These are phyloP conservation scores for Actinomucor elegans DNA, from an alignment of 371 early-diverging fungal genomes.

Conservation along the genomic window DNA sequence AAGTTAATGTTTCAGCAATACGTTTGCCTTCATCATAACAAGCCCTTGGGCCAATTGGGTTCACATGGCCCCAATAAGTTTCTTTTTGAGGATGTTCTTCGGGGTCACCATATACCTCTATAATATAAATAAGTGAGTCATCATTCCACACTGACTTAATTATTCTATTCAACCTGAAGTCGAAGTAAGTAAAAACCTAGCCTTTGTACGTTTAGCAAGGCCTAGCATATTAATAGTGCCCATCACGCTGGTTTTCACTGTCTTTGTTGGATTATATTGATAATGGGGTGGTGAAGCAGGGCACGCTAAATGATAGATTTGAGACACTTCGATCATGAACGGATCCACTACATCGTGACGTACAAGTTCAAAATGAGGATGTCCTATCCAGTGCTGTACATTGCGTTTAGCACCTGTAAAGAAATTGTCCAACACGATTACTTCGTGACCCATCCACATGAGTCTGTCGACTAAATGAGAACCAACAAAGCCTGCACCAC, in stretches of 20 bases:
- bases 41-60: slow-evolving; percentile 83
- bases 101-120: slow-evolving; percentile 91
- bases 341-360: slow-evolving; percentile 87
- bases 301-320: slow-evolving; percentile 86
- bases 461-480: slow-evolving; percentile 84
- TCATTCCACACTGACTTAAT: neutral
- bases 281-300: slow-evolving; percentile 92
- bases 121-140: neutral
- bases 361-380: slow-evolving; percentile 86
- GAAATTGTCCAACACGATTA: slow-evolving; percentile 85
- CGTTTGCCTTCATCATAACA: slow-evolving; percentile 94
- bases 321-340: slow-evolving; percentile 82
- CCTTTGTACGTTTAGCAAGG: slow-evolving; percentile 82
- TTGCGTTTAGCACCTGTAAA: slow-evolving; percentile 77
- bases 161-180: slow-evolving; percentile 68
- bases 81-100: slow-evolving; percentile 88
- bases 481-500: slow-evolving; percentile 92
- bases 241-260: slow-evolving; percentile 85
- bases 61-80: slow-evolving; percentile 87
- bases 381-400: slow-evolving; percentile 84
- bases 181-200: slow-evolving; percentile 78
- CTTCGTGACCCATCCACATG: slow-evolving; percentile 88
- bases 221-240: slow-evolving; percentile 91
- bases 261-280: slow-evolving; percentile 87
- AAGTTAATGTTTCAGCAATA: slow-evolving; percentile 85